Conservation (phyloP, 148 eudicot genomes). For the Mesembryanthemum crystallinum region DNA sequence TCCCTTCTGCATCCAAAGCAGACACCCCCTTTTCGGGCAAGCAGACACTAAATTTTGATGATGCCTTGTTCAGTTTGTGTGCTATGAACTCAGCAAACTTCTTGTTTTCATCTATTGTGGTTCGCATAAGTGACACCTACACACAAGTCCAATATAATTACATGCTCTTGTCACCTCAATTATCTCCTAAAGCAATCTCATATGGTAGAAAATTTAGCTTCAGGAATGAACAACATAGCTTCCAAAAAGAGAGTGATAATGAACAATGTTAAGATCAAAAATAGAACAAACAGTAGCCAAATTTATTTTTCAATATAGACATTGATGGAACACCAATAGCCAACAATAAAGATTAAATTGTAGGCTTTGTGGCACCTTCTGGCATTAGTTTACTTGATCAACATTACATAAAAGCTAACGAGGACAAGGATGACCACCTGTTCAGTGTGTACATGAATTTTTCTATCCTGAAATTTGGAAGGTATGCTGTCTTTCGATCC, state of each 20-base stretch:
- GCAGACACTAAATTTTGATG: conserved; percentile 74
- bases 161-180: not conserved
- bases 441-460: conserved; percentile 71
- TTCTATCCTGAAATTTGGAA: conserved; percentile 61
- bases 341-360: no score
- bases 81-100: conserved; percentile 87
- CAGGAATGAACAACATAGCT: no score
- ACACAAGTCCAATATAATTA: conserved; percentile 26
- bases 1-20: conserved; percentile 84
- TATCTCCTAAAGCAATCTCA: not conserved
- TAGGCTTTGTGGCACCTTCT: not conserved
- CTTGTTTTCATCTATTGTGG: conserved; percentile 78
- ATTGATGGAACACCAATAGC: no score
- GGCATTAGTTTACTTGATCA: conserved; percentile 4
- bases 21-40: conserved; percentile 90
- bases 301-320: no score
- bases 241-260: no score
- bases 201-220: not conserved
- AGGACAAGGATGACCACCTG: conserved; percentile 50
- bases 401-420: conserved; percentile 6
- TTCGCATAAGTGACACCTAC: conserved; percentile 90
- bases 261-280: no score
- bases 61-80: conserved; percentile 67
- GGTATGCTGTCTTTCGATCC: conserved; percentile 74
- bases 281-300: no score